These are phyloP conservation scores for Colletotrichum kahawae DNA, from an alignment of 2,329 filamentous ascomycete genomes.

Conservation along the genomic window DNA sequence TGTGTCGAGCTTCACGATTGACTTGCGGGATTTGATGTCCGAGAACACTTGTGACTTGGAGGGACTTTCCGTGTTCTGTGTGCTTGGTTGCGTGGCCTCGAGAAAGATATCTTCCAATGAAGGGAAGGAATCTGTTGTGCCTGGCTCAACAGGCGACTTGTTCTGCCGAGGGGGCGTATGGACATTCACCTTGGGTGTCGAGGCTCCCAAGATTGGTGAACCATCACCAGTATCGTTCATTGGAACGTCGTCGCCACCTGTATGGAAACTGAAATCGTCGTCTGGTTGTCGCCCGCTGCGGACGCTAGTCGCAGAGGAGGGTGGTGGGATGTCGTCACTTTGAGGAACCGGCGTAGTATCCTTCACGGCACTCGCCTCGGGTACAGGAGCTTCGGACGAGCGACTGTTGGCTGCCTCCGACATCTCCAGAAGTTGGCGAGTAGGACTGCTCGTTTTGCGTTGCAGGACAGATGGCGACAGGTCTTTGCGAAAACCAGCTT, in stretches of 20 bases:
- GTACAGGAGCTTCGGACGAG: conserved; percentile 10
- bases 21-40: conserved; percentile 28
- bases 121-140: conserved; percentile 33
- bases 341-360: not conserved
- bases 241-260: conserved; percentile 32
- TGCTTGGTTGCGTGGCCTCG: conserved; percentile 42
- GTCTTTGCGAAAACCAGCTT: conserved; percentile 52
- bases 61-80: conserved; percentile 32
- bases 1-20: conserved; percentile 30
- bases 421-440: conserved; percentile 32
- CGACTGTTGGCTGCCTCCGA: conserved; percentile 8
- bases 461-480: conserved; percentile 41
- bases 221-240: not conserved
- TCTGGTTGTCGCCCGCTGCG: conserved; percentile 57
- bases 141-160: conserved; percentile 9
- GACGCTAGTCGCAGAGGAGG: conserved; percentile 45
- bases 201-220: not conserved
- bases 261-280: conserved; percentile 40
- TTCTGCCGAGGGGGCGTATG: not conserved
- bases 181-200: not conserved
- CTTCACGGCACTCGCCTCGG: conserved; percentile 4
- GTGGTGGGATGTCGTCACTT: conserved; percentile 17
- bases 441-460: conserved; percentile 31
- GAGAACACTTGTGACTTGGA: conserved; percentile 31
- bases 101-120: conserved; percentile 43